A percentile compares a stretch with the other conserved stretches of the same genome.
Conservation (phyloP, 441 rosid genomes). For the Arabidopsis hybrid region DNA sequence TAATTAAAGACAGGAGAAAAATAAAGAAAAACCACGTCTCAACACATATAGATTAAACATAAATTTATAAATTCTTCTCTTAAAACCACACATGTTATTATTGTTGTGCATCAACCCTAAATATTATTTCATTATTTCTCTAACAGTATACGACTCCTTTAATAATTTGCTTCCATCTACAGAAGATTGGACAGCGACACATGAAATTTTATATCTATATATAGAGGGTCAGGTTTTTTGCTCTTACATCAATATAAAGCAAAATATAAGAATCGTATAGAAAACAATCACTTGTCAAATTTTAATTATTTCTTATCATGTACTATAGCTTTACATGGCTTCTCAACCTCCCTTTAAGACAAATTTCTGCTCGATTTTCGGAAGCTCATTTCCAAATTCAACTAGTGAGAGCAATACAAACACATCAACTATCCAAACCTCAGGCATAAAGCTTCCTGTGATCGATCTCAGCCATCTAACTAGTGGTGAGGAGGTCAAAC, state of each 20-base stretch:
- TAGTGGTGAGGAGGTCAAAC: conserved; percentile 37
- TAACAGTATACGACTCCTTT: conserved; percentile 23
- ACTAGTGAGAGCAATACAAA: conserved; percentile 1
- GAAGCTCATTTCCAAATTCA: conserved; percentile 18
- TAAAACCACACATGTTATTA: conserved; percentile 6
- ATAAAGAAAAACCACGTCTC: too few relatives aligned
- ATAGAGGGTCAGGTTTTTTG: conserved; percentile 28
- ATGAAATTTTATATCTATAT: conserved; percentile 20
- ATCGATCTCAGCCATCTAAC: conserved; percentile 55
- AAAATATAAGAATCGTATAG: conserved; percentile 21
- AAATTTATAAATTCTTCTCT: not conserved
- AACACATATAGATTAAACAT: too few relatives aligned
- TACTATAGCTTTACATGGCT: conserved; percentile 30
- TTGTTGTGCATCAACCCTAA: conserved; percentile 27
- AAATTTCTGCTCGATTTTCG: conserved; percentile 27
- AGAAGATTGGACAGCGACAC: conserved; percentile 31
- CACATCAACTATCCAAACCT: conserved; percentile 24
- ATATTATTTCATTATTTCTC: conserved; percentile 9
- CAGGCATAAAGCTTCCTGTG: conserved; percentile 54
- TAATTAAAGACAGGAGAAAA: too few relatives aligned
- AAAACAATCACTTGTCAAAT: conserved; percentile 7
- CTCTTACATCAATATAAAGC: conserved; percentile 2
- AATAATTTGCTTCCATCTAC: conserved; percentile 37
- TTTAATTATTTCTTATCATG: conserved; percentile 9
- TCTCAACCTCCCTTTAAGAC: conserved; percentile 44